Percentiles rank a stretch among this genome's conserved stretches.
Conservation (phyloP, 768 basidiomycete species). For the Lactifluus volemus region DNA sequence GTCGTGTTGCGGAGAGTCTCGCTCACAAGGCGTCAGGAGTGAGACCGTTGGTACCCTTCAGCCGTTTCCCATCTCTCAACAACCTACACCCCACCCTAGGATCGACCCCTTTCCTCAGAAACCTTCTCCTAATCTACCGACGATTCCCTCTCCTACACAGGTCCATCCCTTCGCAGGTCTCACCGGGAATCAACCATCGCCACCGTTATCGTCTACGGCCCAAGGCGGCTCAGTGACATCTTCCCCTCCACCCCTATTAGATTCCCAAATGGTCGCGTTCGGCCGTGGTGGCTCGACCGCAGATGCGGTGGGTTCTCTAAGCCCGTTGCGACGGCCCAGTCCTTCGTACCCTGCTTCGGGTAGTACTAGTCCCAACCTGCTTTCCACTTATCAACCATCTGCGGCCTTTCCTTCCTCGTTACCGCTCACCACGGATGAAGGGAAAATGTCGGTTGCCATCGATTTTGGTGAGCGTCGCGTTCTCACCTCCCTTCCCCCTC, state of each 20-base stretch:
- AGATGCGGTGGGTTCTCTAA: background rate
- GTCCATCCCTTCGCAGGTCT: background rate
- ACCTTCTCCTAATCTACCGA: background rate
- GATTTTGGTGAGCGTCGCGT: constrained; percentile 55
- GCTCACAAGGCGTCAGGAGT: constrained; percentile 27
- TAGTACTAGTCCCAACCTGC: background rate
- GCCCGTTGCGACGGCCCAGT: constrained; percentile 10
- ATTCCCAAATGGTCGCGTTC: background rate
- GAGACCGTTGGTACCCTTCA: constrained; percentile 21
- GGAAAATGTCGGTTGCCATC: constrained; percentile 75
- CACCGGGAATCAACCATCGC: background rate
- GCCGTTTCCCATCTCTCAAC: constrained; percentile 37
- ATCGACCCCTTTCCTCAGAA: constrained; percentile 5
- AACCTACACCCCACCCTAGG: constrained; percentile 36
- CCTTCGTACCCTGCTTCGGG: constrained; percentile 5
- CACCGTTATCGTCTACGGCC: background rate
- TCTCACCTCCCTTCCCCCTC: background rate
- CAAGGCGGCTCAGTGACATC: background rate
- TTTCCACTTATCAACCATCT: constrained; percentile 9
- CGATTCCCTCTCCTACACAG: background rate
- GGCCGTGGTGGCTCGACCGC: background rate
- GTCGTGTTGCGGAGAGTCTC: constrained; percentile 53
- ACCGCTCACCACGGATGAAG: constrained; percentile 40
- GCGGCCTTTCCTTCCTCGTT: background rate
- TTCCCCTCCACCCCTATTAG: background rate